phyloP scores from a whole-genome alignment of 108 stramenopile species.

The Stephanodiscus triporus region DNA sequence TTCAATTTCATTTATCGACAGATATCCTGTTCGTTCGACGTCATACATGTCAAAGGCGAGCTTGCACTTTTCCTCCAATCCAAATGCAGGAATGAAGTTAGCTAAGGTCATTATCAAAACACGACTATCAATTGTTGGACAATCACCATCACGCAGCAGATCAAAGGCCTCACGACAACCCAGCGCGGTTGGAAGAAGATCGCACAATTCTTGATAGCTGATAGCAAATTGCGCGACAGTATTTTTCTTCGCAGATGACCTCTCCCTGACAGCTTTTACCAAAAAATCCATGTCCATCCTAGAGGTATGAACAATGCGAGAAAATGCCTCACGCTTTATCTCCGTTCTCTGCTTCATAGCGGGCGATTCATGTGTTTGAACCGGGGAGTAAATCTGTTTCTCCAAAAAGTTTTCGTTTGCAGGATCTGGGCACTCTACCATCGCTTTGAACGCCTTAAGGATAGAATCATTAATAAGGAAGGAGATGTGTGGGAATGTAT shows the following conservation, averaged over 20 bases:
- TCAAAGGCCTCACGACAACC: constrained; percentile 58
- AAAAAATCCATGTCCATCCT: constrained; percentile 29
- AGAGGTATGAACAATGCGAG: constrained; percentile 8
- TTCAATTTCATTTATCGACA: constrained; percentile 56
- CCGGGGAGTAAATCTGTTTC: constrained; percentile 2
- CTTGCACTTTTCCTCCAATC: constrained; percentile 54
- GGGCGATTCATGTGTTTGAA: constrained; percentile 18
- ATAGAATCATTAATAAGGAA: not conserved
- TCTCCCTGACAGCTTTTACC: constrained; percentile 18
- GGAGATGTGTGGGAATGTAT: too few relatives aligned
- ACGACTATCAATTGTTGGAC: constrained; percentile 46
- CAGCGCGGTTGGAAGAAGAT: constrained; percentile 60
- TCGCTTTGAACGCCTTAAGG: constrained; percentile 66
- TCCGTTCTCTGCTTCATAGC: constrained; percentile 7
- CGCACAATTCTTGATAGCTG: constrained; percentile 46
- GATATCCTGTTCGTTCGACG: constrained; percentile 61
- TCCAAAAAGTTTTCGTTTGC: constrained; percentile 58
- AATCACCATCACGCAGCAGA: constrained; percentile 44
- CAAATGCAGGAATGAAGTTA: constrained; percentile 60
- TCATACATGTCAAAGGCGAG: constrained; percentile 81
- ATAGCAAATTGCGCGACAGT: constrained; percentile 15
- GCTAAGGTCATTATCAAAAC: constrained; percentile 70
- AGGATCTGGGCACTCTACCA: constrained; percentile 77
- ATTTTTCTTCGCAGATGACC: constrained; percentile 7
- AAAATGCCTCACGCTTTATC: constrained; percentile 19